Percentiles rank a stretch among this genome's conserved stretches.
Conservation (phyloP, 1,284 basidiomycete genomes). For the Cutaneotrichosporon cyanovorans region DNA sequence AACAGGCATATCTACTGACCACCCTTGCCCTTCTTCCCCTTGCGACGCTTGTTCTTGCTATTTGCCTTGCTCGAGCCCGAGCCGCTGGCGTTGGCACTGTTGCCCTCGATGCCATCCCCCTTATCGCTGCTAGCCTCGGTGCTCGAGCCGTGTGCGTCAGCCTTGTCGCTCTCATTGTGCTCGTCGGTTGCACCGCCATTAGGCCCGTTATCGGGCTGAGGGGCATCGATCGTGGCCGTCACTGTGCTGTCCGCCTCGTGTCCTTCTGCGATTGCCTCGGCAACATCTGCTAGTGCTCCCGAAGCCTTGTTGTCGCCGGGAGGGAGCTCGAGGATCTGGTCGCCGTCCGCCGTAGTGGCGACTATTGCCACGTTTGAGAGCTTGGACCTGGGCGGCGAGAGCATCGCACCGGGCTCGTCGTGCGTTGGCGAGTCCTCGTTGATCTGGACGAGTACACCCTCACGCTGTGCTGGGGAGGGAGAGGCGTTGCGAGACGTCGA, state of each 20-base stretch:
- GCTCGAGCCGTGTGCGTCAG: neutral
- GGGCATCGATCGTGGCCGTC: too few relatives aligned
- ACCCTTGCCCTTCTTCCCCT: constrained; percentile 11
- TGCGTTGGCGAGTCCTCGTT: neutral
- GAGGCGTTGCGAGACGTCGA: neutral
- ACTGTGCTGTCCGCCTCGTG: neutral
- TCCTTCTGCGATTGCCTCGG: neutral
- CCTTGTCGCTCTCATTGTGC: neutral
- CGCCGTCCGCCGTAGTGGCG: neutral
- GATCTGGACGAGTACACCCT: constrained; percentile 9
- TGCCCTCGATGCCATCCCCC: neutral
- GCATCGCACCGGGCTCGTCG: constrained; percentile 1
- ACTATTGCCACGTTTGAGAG: constrained; percentile 1
- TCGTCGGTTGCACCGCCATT: neutral
- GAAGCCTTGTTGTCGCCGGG: neutral
- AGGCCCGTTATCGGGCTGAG: neutral
- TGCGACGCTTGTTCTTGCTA: constrained; percentile 5
- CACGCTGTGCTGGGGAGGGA: constrained; percentile 1
- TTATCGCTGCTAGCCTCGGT: neutral
- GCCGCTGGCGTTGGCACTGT: neutral
- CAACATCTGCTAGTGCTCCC: neutral
- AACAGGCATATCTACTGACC: constrained; percentile 3
- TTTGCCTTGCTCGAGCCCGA: too few relatives aligned
- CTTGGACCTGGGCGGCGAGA: neutral
- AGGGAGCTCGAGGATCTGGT: neutral